Conservation (phyloP, 2,329 filamentous ascomycete species). For the Trichoderma simmonsii region DNA sequence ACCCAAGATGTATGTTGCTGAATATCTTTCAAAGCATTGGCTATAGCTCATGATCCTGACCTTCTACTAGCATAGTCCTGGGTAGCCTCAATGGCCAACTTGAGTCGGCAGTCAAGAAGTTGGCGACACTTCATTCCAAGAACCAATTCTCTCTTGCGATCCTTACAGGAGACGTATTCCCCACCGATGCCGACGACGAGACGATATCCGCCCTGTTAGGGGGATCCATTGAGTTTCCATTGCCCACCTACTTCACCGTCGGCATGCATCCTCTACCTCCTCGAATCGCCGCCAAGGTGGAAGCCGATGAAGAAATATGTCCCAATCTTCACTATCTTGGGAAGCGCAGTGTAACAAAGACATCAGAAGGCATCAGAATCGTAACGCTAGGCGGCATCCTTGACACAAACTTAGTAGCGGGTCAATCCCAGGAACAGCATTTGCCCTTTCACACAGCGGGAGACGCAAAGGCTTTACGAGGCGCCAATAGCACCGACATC, state of each 20-base stretch:
- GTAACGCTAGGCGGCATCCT: constrained; percentile 78
- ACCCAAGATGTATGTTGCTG: constrained; percentile 45
- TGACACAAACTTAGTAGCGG: constrained; percentile 57
- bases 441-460: constrained; percentile 73
- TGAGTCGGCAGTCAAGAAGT: constrained; percentile 71
- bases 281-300: constrained; percentile 67
- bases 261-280: constrained; percentile 70
- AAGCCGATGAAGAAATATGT: constrained; percentile 72
- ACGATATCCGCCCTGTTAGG: constrained; percentile 62
- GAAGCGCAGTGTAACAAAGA: constrained; percentile 83
- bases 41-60: background rate
- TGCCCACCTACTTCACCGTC: constrained; percentile 89
- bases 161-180: constrained; percentile 79
- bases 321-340: constrained; percentile 89
- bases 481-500: constrained; percentile 78
- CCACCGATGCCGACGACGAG: constrained; percentile 54
- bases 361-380: constrained; percentile 82
- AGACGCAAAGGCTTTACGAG: constrained; percentile 72
- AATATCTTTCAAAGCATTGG: background rate
- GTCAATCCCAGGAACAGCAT: constrained; percentile 67
- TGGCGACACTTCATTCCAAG: constrained; percentile 77
- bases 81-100: constrained; percentile 81
- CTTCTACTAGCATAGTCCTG: constrained; percentile 65
- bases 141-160: constrained; percentile 86
- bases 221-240: constrained; percentile 69